These are phyloP conservation scores for Lagenidium giganteum DNA, from an alignment of 352 stramenopile species.

Conservation along the genomic window DNA sequence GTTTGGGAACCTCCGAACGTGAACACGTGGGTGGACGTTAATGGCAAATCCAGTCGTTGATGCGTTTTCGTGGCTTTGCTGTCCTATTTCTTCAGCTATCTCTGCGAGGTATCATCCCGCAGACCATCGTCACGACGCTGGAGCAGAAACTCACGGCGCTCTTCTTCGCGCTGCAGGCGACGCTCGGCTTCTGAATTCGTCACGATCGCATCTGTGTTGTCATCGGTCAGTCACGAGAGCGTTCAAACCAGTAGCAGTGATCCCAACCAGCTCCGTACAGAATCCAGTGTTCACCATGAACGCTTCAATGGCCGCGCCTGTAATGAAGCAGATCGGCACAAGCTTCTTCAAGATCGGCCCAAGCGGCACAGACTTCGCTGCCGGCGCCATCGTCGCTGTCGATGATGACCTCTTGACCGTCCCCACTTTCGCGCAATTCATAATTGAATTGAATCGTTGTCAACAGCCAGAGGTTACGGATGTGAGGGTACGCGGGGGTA, in stretches of 20 bases:
- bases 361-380: conserved; percentile 38
- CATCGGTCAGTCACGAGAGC: too few species aligned
- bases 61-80: too few species aligned
- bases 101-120: too few species aligned
- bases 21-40: too few species aligned
- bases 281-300: conserved; percentile 90
- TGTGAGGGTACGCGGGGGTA: too few species aligned
- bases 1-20: too few species aligned
- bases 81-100: too few species aligned
- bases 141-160: conserved; percentile 20
- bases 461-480: too few species aligned
- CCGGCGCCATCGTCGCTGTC: conserved; percentile 23
- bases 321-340: conserved; percentile 81
- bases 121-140: neutral
- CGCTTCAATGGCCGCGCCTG: conserved; percentile 74
- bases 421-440: too few species aligned
- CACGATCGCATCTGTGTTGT: conserved; percentile 81
- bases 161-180: conserved; percentile 53
- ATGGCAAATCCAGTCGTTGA: too few species aligned
- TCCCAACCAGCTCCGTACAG: conserved; percentile 40
- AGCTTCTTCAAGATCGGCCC: conserved; percentile 77
- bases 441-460: too few species aligned
- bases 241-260: neutral
- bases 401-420: too few species aligned
- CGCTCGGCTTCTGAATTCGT: conserved; percentile 72